Conservation (phyloP, 306 rosid genomes). For the Cucurbita maxima region DNA sequence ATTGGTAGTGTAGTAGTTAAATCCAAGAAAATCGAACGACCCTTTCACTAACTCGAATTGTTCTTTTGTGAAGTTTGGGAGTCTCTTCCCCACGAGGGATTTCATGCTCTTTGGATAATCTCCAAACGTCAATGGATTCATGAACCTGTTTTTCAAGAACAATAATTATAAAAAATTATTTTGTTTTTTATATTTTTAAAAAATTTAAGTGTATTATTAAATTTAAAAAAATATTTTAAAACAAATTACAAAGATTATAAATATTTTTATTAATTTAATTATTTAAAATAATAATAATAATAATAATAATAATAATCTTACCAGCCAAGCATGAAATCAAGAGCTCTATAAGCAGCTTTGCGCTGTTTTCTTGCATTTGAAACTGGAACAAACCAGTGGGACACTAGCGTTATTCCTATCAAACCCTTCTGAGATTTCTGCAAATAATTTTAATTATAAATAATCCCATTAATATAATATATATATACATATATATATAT, state of each 20-base stretch:
- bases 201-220: too few relatives aligned
- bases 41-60: slow-evolving; percentile 33
- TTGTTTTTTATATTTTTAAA: too few relatives aligned
- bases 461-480: too few relatives aligned
- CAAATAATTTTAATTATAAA: not conserved
- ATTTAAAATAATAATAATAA: not conserved
- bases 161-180: too few relatives aligned
- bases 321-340: slow-evolving; percentile 65
- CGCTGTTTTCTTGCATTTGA: slow-evolving; percentile 10
- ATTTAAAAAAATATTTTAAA: too few relatives aligned
- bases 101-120: slow-evolving; percentile 55
- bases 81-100: slow-evolving; percentile 28
- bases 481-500: too few relatives aligned
- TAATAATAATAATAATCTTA: not conserved
- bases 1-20: slow-evolving; percentile 37
- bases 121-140: slow-evolving; percentile 46
- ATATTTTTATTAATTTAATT: too few relatives aligned
- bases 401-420: slow-evolving; percentile 34
- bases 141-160: slow-evolving; percentile 20
- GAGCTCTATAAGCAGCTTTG: slow-evolving; percentile 28
- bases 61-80: slow-evolving; percentile 36
- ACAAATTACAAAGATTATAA: too few relatives aligned
- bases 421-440: slow-evolving; percentile 48
- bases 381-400: slow-evolving; percentile 33
- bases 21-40: slow-evolving; percentile 52